Conservation (phyloP, 139 green algal genomes). For the Diplosphaera chodatii region DNA sequence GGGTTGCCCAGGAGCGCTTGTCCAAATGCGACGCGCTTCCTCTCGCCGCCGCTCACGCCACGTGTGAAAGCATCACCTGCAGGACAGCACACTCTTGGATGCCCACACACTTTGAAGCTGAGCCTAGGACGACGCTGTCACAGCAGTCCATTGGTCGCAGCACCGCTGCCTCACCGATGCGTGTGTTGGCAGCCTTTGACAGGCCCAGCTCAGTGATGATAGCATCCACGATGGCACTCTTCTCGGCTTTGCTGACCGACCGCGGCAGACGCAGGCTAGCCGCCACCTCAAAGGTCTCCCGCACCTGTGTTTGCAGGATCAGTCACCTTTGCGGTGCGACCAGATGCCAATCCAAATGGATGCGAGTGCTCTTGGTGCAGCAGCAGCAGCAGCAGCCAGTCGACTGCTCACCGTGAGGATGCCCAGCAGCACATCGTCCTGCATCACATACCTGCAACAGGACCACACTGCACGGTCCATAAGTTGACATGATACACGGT, state of each 20-base stretch:
- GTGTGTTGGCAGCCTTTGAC: conserved; percentile 27
- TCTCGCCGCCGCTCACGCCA: conserved; percentile 44
- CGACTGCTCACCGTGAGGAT: conserved; percentile 30
- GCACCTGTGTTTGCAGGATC: neutral
- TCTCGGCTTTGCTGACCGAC: conserved; percentile 18
- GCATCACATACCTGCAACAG: conserved; percentile 21
- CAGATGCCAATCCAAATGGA: too few species aligned
- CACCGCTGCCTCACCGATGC: too few species aligned
- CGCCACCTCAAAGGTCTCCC: conserved; percentile 49
- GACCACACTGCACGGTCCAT: too few species aligned
- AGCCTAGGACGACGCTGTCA: too few species aligned
- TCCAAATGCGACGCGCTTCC: conserved; percentile 42
- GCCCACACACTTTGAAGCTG: too few species aligned
- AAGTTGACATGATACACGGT: too few species aligned
- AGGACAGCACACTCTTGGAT: too few species aligned
- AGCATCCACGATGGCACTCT: conserved; percentile 16
- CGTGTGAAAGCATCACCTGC: conserved; percentile 28
- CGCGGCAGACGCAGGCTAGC: conserved; percentile 47
- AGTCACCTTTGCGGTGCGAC: neutral
- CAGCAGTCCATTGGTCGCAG: too few species aligned
- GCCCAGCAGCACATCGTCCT: conserved; percentile 43
- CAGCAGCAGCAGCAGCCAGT: too few species aligned
- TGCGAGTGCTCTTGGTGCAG: too few species aligned
- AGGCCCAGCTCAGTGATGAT: conserved; percentile 43
- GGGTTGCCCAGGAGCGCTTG: conserved; percentile 40